A percentile compares a stretch with the other conserved stretches of the same genome.
These are phyloP conservation scores for Phaeosphaeriaceae sp. DNA, from an alignment of 2,329 filamentous ascomycete species.

Conservation along the genomic window DNA sequence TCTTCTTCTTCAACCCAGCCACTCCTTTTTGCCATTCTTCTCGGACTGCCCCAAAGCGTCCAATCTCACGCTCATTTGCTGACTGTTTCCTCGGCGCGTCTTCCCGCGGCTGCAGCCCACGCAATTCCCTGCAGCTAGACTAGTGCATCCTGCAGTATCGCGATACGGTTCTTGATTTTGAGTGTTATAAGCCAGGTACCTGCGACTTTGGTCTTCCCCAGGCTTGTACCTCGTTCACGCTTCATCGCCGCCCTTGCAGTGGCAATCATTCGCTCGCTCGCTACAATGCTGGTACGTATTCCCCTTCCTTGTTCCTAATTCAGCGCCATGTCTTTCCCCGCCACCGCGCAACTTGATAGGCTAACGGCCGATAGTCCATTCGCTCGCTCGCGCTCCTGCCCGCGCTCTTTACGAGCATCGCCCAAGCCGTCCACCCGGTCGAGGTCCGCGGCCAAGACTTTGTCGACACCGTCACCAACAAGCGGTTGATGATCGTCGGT, in stretches of 20 bases:
- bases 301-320: background rate
- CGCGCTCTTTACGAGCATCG: conserved; percentile 51
- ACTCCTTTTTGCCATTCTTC: conserved; percentile 6
- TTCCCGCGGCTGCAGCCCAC: conserved; percentile 3
- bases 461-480: conserved; percentile 63
- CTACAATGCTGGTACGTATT: conserved; percentile 9
- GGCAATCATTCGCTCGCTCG: conserved; percentile 5
- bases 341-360: background rate
- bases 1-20: background rate
- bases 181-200: background rate
- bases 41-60: background rate
- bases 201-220: background rate
- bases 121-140: conserved; percentile 12
- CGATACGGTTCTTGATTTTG: conserved; percentile 6
- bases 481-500: conserved; percentile 68
- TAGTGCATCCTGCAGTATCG: conserved; percentile 12
- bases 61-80: conserved; percentile 1
- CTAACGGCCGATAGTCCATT: conserved; percentile 25
- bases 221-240: background rate
- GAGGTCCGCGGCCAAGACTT: conserved; percentile 67
- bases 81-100: conserved; percentile 4
- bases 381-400: conserved; percentile 34
- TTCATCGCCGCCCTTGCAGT: background rate
- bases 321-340: no score
- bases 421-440: conserved; percentile 62